Evolutionary conservation across 441 rosid species (phyloP).

Genomic region (Brassica hybrid): DNA sequence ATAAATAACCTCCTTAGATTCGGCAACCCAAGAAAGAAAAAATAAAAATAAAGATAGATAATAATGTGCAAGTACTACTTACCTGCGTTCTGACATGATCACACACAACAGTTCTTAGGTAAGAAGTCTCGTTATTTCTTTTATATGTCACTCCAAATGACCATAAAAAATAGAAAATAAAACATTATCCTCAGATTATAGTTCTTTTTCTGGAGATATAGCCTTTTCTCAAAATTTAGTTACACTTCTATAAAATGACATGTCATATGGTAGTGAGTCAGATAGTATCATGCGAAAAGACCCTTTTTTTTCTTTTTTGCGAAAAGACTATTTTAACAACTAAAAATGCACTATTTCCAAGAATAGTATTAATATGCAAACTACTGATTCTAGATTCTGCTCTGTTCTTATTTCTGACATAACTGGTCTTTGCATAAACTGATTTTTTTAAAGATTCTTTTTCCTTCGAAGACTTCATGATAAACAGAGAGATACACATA

Average conservation of each 20-base stretch:
- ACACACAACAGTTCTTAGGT: slow-evolving; percentile 28
- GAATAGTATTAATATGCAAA: slow-evolving; percentile 1
- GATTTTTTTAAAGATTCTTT: background rate
- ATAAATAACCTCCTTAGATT: slow-evolving; percentile 30
- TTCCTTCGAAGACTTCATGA: too few species aligned
- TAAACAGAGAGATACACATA: too few species aligned
- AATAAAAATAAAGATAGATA: background rate
- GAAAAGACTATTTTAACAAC: background rate
- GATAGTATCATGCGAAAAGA: background rate
- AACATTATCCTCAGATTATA: slow-evolving; percentile 21
- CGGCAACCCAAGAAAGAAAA: slow-evolving; percentile 17
- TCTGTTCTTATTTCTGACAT: slow-evolving; percentile 15
- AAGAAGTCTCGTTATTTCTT: slow-evolving; percentile 15
- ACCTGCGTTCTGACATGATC: slow-evolving; percentile 37
- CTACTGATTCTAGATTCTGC: background rate
- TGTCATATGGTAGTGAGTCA: background rate
- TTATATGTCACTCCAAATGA: slow-evolving; percentile 17
- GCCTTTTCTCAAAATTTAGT: slow-evolving; percentile 3
- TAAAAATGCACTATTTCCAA: slow-evolving; percentile 4
- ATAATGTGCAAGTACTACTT: slow-evolving; percentile 22
- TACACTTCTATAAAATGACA: background rate
- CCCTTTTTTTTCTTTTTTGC: too few species aligned
- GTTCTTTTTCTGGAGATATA: background rate
- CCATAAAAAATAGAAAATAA: slow-evolving; percentile 6
- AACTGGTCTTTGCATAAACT: background rate